These are phyloP conservation scores for Asclepias syriaca DNA, from an alignment of 257 asterid genomes.

Conservation along the genomic window DNA sequence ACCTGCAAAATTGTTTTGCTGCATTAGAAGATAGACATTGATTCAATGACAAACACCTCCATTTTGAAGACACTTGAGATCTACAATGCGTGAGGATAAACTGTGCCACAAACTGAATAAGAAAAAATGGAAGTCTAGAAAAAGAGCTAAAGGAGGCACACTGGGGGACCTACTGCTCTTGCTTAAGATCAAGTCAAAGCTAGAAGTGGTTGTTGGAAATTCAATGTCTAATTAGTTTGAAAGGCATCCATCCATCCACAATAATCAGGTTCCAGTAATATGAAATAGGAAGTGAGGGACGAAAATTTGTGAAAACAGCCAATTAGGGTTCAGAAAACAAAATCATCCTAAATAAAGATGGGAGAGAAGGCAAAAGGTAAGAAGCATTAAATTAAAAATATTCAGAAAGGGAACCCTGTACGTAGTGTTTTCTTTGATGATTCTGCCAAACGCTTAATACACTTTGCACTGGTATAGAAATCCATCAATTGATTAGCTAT, in stretches of 20 bases:
- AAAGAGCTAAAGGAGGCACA: neutral
- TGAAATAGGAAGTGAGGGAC: neutral
- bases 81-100: neutral
- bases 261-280: neutral
- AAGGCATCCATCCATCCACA: neutral
- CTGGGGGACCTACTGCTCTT: neutral
- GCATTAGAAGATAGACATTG: neutral
- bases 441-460: conserved; percentile 62
- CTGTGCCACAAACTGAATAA: neutral
- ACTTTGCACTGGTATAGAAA: conserved; percentile 42
- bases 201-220: neutral
- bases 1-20: neutral
- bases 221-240: neutral
- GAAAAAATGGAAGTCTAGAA: neutral
- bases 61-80: neutral
- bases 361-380: neutral
- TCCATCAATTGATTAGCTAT: conserved; percentile 46
- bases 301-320: neutral
- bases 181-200: neutral
- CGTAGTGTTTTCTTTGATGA: conserved; percentile 48
- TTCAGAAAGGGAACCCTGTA: conserved; percentile 68
- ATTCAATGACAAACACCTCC: neutral
- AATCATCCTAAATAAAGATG: neutral
- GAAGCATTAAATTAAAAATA: neutral
- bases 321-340: neutral